A percentile compares a stretch with the other conserved stretches of the same genome.
These are phyloP conservation scores for Hymenotorrendiella dingleyae DNA, from an alignment of 2,329 filamentous ascomycete species.

Conservation along the genomic window DNA sequence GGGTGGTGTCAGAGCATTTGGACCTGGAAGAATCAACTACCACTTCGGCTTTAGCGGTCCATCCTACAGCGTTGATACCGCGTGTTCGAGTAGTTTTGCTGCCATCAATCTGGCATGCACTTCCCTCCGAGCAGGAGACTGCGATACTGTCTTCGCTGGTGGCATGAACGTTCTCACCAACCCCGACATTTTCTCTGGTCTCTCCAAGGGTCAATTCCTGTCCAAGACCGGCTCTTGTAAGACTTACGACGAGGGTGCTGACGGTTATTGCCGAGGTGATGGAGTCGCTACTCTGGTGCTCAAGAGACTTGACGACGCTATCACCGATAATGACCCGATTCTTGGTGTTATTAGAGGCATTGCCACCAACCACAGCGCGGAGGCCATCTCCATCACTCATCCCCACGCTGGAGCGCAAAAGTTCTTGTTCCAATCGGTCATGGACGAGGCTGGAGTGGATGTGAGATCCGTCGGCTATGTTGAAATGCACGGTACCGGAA, in stretches of 20 bases:
- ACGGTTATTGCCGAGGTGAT: slow-evolving; percentile 61
- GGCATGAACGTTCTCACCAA: slow-evolving; percentile 32
- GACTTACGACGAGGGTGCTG: slow-evolving; percentile 53
- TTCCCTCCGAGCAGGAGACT: slow-evolving; percentile 41
- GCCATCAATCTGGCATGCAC: slow-evolving; percentile 48
- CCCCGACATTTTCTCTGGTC: slow-evolving; percentile 32
- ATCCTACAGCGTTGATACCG: slow-evolving; percentile 53
- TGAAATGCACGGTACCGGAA: slow-evolving; percentile 84
- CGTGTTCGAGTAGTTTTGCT: slow-evolving; percentile 50
- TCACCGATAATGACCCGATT: slow-evolving; percentile 38
- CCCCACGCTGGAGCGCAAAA: neutral
- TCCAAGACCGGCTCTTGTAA: slow-evolving; percentile 24
- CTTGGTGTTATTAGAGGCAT: slow-evolving; percentile 37
- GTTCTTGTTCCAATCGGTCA: slow-evolving; percentile 55
- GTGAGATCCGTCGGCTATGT: slow-evolving; percentile 72
- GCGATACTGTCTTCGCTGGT: slow-evolving; percentile 36
- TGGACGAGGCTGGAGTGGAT: slow-evolving; percentile 64
- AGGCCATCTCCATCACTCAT: slow-evolving; percentile 57
- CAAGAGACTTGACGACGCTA: slow-evolving; percentile 45
- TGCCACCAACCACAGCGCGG: slow-evolving; percentile 41
- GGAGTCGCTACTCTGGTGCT: slow-evolving; percentile 52
- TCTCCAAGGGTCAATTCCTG: slow-evolving; percentile 11
- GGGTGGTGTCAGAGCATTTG: slow-evolving; percentile 45
- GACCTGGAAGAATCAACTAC: slow-evolving; percentile 35
- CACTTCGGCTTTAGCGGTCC: slow-evolving; percentile 40